phyloP scores from a whole-genome alignment of 305 asterid species.

The Plantago rigida region DNA sequence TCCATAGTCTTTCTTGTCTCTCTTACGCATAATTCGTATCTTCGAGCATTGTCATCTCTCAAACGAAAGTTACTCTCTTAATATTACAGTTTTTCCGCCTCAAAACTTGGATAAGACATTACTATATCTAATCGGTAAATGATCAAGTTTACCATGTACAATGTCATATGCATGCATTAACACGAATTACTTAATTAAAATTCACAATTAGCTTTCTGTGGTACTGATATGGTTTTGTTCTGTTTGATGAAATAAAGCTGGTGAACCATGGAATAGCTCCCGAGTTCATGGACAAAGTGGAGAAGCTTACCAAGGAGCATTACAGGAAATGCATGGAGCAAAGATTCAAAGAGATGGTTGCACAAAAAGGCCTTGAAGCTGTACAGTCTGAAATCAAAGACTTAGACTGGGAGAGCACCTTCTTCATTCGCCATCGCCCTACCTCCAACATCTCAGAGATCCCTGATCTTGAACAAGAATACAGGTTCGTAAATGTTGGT shows the following conservation, averaged over 20 bases:
- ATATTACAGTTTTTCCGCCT: too few relatives aligned
- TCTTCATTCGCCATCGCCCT: slow-evolving; percentile 68
- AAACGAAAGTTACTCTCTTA: too few relatives aligned
- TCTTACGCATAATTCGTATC: too few relatives aligned
- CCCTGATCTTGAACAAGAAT: slow-evolving; percentile 51
- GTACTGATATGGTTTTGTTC: background rate
- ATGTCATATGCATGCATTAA: too few relatives aligned
- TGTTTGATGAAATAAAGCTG: slow-evolving; percentile 32
- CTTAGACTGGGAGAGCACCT: slow-evolving; percentile 75
- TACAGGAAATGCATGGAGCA: slow-evolving; percentile 74
- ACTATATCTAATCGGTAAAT: background rate
- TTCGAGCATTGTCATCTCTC: too few relatives aligned
- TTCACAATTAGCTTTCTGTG: background rate
- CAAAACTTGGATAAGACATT: too few relatives aligned
- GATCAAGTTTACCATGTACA: background rate
- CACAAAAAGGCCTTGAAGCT: slow-evolving; percentile 58
- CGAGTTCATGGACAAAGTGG: slow-evolving; percentile 74
- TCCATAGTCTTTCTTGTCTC: background rate
- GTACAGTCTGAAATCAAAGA: slow-evolving; percentile 44
- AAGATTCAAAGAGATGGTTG: slow-evolving; percentile 75
- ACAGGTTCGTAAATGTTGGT: slow-evolving; percentile 31
- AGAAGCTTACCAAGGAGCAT: slow-evolving; percentile 69
- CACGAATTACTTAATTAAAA: background rate
- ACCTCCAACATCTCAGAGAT: slow-evolving; percentile 45
- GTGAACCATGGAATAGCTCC: slow-evolving; percentile 65